A percentile compares a stretch with the other conserved stretches of the same genome.
Evolutionary conservation across 2,329 filamentous ascomycete species (phyloP).

Genomic region (Phialophora macrospora): DNA sequence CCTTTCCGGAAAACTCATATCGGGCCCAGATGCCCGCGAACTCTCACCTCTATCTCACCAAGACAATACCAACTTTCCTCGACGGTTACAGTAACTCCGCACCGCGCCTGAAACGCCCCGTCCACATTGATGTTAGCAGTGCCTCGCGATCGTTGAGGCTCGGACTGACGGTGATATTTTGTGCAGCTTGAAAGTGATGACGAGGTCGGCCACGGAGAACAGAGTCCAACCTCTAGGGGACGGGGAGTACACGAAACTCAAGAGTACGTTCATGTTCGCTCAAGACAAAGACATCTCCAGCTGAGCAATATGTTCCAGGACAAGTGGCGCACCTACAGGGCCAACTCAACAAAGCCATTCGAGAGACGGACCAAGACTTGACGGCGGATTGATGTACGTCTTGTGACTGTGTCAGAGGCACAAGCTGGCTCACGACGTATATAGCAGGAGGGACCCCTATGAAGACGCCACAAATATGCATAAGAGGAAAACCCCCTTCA

Average conservation of each 20-base stretch:
- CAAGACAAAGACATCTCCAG: neutral
- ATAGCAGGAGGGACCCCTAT: constrained; percentile 20
- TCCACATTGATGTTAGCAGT: neutral
- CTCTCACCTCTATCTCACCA: constrained; percentile 17
- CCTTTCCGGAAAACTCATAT: constrained; percentile 12
- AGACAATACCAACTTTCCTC: constrained; percentile 17
- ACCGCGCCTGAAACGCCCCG: constrained; percentile 15
- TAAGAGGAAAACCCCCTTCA: constrained; percentile 17
- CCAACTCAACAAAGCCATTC: constrained; percentile 10
- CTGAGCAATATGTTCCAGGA: constrained; percentile 18
- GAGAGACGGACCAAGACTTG: constrained; percentile 27
- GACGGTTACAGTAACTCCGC: constrained; percentile 20
- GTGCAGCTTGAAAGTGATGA: constrained; percentile 33
- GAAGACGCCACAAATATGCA: constrained; percentile 23
- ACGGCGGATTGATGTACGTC: constrained; percentile 27
- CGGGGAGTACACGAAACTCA: neutral
- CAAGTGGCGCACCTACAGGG: neutral
- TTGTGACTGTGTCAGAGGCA: neutral
- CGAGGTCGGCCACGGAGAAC: neutral
- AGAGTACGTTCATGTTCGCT: constrained; percentile 9
- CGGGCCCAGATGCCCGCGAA: constrained; percentile 25
- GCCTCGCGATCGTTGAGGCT: neutral
- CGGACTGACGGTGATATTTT: neutral
- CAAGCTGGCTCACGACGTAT: constrained; percentile 14
- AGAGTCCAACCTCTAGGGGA: neutral